Base-by-base conservation (phyloP, 331 rosid genomes). In the Acacia pycnantha region DNA sequence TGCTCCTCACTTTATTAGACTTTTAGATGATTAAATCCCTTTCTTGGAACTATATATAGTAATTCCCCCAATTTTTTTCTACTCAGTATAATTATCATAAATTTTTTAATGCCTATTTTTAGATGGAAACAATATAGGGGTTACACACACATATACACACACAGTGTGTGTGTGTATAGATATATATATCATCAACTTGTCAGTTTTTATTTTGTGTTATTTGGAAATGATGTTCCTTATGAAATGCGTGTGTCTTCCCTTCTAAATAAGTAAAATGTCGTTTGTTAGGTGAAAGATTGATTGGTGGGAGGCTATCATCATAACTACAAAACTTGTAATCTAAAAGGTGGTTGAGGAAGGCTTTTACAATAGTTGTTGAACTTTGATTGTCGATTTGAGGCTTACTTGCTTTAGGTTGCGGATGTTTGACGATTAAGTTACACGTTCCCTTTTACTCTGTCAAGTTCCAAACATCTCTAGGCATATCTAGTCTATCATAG, bases 231-330 rank as follows among this genome's bases (percentile, higher is more conserved):
- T 26, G 41, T 24, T 71, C 15, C 59, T 15, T 14, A 24, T 71
- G 29, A 44, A 51, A 62, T 33, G 44, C 59, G 59, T 35, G 48
- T 79, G 44, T 68, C 67, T 47, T 79, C 48, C 44, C 54, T 71
- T 83, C 80, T 82, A 69, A 41, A 74, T 33, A 50, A 82, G 82
- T 76, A 54, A n/a, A 77, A 80, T 41, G 68, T 80, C 75, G 77
- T 46, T 65, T 83, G 75, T 86, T 77, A 31, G 77, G 69, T 81
- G 76, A 37, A 29, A 18, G 70, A 61, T 44, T 74, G 82, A 78
- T 81, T 37, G 8, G 48, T 64, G 85, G 81, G 82, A 43, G 80
- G 74, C 41, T 76, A 18, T 51, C 80, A 78, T 81, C 82, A 74
- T 81, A 61, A 24, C 68, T 74, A 51, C 74, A 50, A 64, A 67